Base-by-base conservation (phyloP, 208 protist genomes). In the Acanthamoeba sp. region DNA sequence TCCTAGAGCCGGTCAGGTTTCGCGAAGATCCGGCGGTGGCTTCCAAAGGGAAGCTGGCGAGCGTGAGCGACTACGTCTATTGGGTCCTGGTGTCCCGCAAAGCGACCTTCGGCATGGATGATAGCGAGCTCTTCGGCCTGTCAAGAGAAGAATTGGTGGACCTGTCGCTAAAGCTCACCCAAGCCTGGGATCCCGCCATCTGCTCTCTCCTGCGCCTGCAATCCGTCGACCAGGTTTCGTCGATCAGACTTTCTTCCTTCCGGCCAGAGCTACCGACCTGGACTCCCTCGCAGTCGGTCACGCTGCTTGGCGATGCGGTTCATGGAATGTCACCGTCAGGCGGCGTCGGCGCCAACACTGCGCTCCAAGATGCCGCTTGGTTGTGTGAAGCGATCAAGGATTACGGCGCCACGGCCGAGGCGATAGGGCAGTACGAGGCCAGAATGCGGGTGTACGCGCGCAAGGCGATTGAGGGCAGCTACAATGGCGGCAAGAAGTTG, bases 401-500 rank as follows among this genome's bases (percentile, higher is more conserved):
- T 22, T 6, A 22, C 27, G 62, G 62, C 29, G 29, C 62, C 62
- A 36, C 29, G 62, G 62, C 6, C 6, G 62, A 27, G 27, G 22
- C 62, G 6, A 71, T 71, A 6, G 62, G 27, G 14, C 5, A 27
- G 14, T 71, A 71, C 62, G 62, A 71, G 29, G 27, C 5, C 7
- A 22, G 27, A 6, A 71, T 71, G 62, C 20, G 62, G 14, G 62
- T 29, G 10, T 27, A 27, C 29, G 20, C 62, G 20, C 27, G 62
- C 62, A 71, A 71, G 22, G 62, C 62, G 14, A 71, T 71, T 22
- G 62, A 71, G 62, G 62, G 62, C 6, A 71, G 62, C 62, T 71
- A 71, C 29, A 29, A 29, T 27, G 62, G 62, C 29, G 62, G 62
- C 29, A 27, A 34, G 62, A 71, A 71, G 62, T 22, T 71, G 14